Base-by-base conservation (phyloP, 805 yeast species). In the Hanseniaspora lindneri region DNA sequence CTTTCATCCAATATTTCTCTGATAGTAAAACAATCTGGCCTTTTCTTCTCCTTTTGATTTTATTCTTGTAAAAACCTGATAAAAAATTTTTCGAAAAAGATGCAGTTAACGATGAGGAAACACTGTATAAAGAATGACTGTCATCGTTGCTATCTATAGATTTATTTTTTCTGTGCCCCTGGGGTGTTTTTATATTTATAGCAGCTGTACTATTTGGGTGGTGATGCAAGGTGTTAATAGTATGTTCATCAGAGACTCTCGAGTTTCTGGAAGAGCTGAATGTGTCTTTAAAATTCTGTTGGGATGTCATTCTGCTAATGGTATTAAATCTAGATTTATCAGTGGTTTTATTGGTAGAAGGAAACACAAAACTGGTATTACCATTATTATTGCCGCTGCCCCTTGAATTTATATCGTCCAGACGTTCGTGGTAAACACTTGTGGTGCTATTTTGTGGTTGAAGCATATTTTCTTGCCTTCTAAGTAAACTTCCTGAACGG, bases 1-100 rank as follows among this genome's bases (percentile, higher is more conserved):
- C 96, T 57, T 88, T 86, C 85, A 89, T 80, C 98, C 98, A 89
- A 61, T 86, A 89, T 59, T 86, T 89, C 51, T 75, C 74, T 4
- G 73, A 67, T 4, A 69, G 51, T 0, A 68, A 48, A 1, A 55
- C 56, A 21, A 49, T 36, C 17, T 50, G 49, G 3, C 44, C 43
- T 16, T 41, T 44, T 29, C 19, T 44, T 37, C 58, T 54, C 33
- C 54, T 56, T 23, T 41, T 42, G n/a, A 53, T 47, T 39, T 55
- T 56, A 33, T 55, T 44, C 60, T 60, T 51, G 50, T 68, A 63
- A 49, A 69, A 68, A 0, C 70, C 71, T 50, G 66, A 68, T 5
- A 69, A 54, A 52, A 68, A 68, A 51, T 66, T 67, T 52, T 61
- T 66, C 0, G 73, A 68, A 34, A 68, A 57, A 0, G 73, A 68